Base-by-base conservation (phyloP, 1,284 basidiomycete genomes). In the Fomitopsis betulina region DNA sequence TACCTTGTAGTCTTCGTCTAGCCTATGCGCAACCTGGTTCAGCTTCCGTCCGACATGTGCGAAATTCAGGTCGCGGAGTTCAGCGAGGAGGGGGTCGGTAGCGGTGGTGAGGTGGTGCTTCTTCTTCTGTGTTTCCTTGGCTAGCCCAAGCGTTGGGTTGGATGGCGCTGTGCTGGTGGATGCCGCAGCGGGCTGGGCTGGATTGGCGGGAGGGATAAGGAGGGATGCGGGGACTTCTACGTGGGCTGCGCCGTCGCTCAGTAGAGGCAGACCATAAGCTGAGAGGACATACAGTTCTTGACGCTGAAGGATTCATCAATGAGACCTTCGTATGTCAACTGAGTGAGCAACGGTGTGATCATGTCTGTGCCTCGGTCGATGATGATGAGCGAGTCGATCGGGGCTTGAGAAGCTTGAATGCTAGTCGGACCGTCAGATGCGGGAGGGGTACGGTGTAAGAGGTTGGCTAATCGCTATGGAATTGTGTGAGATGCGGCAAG, bases 291-390 rank as follows among this genome's bases (percentile, higher is more conserved):
- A 93, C 95, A 90, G 66, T 97, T 94, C 72, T 84, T 89, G 62
- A 99, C 89, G 1, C 93, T 93, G 49, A 98, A 78, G 43, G 94
- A 78, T 71, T 99, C 97, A 68, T 99, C 96, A n/a, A 98, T 81
- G 45, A 99, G 86, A 17, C 97, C 97, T 71, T 98, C 90, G 68
- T 98, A 99, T 0, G 97, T 99, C 56, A 99, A 78, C 69, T 99
- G 96, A 1, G 96, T 99, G 50, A 96, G 86, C 56, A 99, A 80
- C 1, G 96, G 95, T 0, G 96, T 98, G 55, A 97, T 87, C 87
- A 98, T 91, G 71, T 99, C 97, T n/a, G 93, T 87, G 45, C 87
- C 84, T 54, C 97, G 85, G 71, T 99, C 97, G 57, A 99, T 68
- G 43, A 99, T 82, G 63, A 99, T 87, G 58, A 99, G 75, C 21